These are phyloP conservation scores for Coriolopsis trogii DNA, from an alignment of 1,284 basidiomycete genomes.

Conservation along the genomic window DNA sequence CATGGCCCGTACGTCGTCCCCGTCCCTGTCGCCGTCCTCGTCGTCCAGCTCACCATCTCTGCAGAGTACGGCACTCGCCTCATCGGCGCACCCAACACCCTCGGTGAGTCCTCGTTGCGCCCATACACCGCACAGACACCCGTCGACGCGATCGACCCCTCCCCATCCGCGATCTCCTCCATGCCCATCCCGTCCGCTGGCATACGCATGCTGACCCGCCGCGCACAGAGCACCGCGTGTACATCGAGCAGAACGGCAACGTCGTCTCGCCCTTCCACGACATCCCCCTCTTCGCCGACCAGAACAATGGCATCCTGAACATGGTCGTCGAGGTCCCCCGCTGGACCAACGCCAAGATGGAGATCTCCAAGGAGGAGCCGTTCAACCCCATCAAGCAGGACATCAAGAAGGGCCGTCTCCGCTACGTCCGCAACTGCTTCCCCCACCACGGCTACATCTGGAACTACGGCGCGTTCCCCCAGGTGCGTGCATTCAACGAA, in stretches of 20 bases:
- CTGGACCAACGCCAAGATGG: conserved; percentile 99
- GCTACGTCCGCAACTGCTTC: conserved; percentile 99
- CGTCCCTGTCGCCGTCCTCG: conserved; percentile 12
- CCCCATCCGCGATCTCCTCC: conserved; percentile 17
- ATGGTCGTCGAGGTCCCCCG: conserved; percentile 99
- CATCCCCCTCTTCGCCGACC: conserved; percentile 95
- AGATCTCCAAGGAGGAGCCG: conserved; percentile 95
- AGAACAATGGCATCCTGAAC: conserved; percentile 92
- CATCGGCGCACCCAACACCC: conserved; percentile 89
- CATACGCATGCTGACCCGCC: neutral
- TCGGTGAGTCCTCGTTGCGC: conserved; percentile 59
- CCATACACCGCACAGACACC: neutral
- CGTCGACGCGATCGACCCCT: conserved; percentile 4
- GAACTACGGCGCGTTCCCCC: conserved; percentile 98
- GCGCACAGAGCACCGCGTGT: conserved; percentile 87
- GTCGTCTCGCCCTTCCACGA: conserved; percentile 95
- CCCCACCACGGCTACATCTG: conserved; percentile 99
- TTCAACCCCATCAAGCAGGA: conserved; percentile 99
- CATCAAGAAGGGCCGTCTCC: conserved; percentile 94
- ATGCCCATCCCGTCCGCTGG: neutral
- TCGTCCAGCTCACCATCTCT: conserved; percentile 23
- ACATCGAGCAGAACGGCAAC: conserved; percentile 85
- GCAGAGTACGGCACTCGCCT: conserved; percentile 76
- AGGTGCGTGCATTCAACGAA: conserved; percentile 50
- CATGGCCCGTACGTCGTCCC: conserved; percentile 60